Conservation (phyloP, 345 rosid species). For the Tarenaya hassleriana region DNA sequence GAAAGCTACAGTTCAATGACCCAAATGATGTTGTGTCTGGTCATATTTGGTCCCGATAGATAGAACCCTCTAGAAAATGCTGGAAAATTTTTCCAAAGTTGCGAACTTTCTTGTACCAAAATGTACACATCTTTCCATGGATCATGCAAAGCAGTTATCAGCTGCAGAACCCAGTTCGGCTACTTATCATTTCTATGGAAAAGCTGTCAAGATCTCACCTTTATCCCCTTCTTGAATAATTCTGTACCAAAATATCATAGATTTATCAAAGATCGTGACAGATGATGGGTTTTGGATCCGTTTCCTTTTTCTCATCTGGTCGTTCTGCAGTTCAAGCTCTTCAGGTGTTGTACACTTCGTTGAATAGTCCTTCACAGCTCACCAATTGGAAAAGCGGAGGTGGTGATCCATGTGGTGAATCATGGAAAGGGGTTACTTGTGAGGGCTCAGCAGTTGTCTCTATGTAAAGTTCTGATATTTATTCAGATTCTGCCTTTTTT, state of each 20-base stretch:
- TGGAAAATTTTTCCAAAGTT: too few relatives aligned
- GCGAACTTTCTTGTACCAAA: not conserved
- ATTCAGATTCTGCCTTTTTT: not conserved
- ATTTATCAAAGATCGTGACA: not conserved
- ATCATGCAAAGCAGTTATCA: not conserved
- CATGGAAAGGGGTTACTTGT: conserved; percentile 92
- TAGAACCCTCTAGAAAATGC: too few relatives aligned
- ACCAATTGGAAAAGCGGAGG: conserved; percentile 77
- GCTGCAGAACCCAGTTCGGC: too few relatives aligned
- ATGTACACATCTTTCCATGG: conserved; percentile 1
- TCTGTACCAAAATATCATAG: not conserved
- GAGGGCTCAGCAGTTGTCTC: conserved; percentile 85
- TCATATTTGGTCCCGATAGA: too few relatives aligned
- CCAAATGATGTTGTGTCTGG: not conserved
- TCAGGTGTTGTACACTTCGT: conserved; percentile 69
- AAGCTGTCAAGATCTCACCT: not conserved
- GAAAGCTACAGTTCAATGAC: not conserved
- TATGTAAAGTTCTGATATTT: conserved; percentile 39
- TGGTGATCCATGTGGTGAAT: conserved; percentile 93
- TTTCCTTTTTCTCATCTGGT: conserved; percentile 17
- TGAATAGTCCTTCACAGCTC: conserved; percentile 75
- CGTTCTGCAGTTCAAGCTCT: conserved; percentile 73
- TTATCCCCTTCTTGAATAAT: not conserved
- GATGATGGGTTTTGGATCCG: conserved; percentile 5
- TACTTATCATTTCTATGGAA: not conserved